Percentiles rank a stretch among this genome's conserved stretches.
Evolutionary conservation across 2,329 filamentous ascomycete species (phyloP).

Genomic region (Colletotrichum scovillei): DNA sequence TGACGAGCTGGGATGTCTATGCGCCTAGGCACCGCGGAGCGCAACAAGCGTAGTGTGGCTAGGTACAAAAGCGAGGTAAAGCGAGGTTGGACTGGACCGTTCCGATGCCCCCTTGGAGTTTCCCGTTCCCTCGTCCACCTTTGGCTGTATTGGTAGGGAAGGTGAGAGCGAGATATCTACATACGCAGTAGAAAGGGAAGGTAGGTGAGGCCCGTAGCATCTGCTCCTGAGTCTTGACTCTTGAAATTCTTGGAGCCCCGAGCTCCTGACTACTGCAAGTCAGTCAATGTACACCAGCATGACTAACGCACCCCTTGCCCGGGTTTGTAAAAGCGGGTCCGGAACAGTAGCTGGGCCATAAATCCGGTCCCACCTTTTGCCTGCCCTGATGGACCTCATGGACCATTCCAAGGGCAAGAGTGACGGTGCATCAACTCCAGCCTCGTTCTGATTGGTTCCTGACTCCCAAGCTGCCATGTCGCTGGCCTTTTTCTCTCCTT

Average conservation of each 20-base stretch:
- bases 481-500: conserved; percentile 12
- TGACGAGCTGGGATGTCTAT: not conserved
- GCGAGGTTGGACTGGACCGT: not conserved
- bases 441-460: conserved; percentile 22
- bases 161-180: too few species aligned
- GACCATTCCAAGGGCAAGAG: conserved; percentile 4
- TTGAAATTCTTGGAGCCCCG: too few species aligned
- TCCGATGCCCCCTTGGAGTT: not conserved
- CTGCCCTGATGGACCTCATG: conserved; percentile 17
- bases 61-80: too few species aligned
- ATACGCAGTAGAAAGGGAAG: too few species aligned
- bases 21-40: not conserved
- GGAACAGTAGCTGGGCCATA: not conserved
- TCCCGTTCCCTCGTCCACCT: not conserved
- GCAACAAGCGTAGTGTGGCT: not conserved
- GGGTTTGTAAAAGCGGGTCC: not conserved
- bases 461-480: conserved; percentile 6
- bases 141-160: not conserved
- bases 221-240: not conserved
- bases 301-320: conserved; percentile 16
- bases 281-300: conserved; percentile 3
- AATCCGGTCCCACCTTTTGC: conserved; percentile 18
- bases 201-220: not conserved
- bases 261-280: conserved; percentile 18
- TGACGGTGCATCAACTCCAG: conserved; percentile 5